These are phyloP conservation scores for Zygotorulaspora danielsina DNA, from an alignment of 805 yeast species.

Conservation along the genomic window DNA sequence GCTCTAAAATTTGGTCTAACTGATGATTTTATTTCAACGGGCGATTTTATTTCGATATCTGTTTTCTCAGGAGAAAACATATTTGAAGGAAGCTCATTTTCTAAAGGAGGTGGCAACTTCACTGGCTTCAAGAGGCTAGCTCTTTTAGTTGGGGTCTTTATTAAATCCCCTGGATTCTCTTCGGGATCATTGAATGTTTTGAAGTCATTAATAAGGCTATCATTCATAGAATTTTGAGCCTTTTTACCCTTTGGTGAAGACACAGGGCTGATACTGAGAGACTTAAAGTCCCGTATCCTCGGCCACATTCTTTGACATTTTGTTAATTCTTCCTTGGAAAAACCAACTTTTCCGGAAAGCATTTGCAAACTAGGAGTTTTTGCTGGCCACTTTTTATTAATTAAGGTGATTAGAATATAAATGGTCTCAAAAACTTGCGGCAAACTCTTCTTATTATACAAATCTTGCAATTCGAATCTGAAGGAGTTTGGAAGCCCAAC, in stretches of 20 bases:
- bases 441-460: slow-evolving; percentile 84
- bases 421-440: slow-evolving; percentile 93
- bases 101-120: slow-evolving; percentile 7
- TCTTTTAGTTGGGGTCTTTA: slow-evolving; percentile 4
- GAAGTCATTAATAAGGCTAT: slow-evolving; percentile 28
- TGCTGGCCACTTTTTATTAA: slow-evolving; percentile 50
- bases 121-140: slow-evolving; percentile 1
- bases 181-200: slow-evolving; percentile 7
- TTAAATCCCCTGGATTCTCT: background rate
- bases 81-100: slow-evolving; percentile 6
- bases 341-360: slow-evolving; percentile 54
- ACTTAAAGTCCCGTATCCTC: slow-evolving; percentile 72
- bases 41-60: background rate
- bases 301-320: slow-evolving; percentile 61
- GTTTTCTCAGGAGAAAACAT: slow-evolving; percentile 5
- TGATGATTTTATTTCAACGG: slow-evolving; percentile 3
- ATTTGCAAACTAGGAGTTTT: slow-evolving; percentile 58
- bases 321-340: slow-evolving; percentile 63
- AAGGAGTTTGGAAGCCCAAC: slow-evolving; percentile 82
- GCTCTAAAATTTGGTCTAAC: slow-evolving; percentile 15
- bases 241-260: slow-evolving; percentile 16
- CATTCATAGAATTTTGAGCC: slow-evolving; percentile 8
- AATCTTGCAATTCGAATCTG: slow-evolving; percentile 85
- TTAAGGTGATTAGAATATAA: slow-evolving; percentile 78
- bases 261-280: slow-evolving; percentile 41